Conservation (phyloP, 352 stramenopile species). For the Pythium aphanidermatum region DNA sequence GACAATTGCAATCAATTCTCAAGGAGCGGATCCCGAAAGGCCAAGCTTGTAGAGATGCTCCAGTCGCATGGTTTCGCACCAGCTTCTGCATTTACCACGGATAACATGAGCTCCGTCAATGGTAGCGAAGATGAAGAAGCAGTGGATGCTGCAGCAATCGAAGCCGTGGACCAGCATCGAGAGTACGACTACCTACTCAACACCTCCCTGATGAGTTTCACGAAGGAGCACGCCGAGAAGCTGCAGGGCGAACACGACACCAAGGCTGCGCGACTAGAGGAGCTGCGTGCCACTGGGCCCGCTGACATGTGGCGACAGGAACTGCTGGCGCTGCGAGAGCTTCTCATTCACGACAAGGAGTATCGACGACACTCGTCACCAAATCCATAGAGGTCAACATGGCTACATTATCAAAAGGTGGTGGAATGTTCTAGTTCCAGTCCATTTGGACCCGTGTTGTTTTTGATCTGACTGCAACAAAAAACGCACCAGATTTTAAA, state of each 20-base stretch:
- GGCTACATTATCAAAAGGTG: too few species aligned
- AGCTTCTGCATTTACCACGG: constrained; percentile 41
- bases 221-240: constrained; percentile 91
- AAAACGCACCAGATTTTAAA: too few species aligned
- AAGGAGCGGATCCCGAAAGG: constrained; percentile 64
- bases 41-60: constrained; percentile 46
- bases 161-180: constrained; percentile 24
- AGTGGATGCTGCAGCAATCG: constrained; percentile 5
- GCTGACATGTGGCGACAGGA: constrained; percentile 86
- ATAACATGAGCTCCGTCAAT: constrained; percentile 9
- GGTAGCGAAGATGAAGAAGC: constrained; percentile 7
- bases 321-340: constrained; percentile 43
- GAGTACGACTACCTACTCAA: constrained; percentile 98
- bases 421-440: too few species aligned
- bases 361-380: constrained; percentile 42
- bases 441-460: too few species aligned
- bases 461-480: too few species aligned
- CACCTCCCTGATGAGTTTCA: constrained; percentile 98
- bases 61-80: constrained; percentile 39
- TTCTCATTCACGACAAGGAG: constrained; percentile 63
- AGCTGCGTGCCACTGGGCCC: constrained; percentile 79
- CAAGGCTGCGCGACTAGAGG: constrained; percentile 86
- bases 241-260: constrained; percentile 88
- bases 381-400: too few species aligned
- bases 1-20: constrained; percentile 89